Evolutionary conservation across 2,329 filamentous ascomycete genomes (phyloP), one percentile per base, ranked within the genome.

Genomic region (Aureobasidium sp.): DNA sequence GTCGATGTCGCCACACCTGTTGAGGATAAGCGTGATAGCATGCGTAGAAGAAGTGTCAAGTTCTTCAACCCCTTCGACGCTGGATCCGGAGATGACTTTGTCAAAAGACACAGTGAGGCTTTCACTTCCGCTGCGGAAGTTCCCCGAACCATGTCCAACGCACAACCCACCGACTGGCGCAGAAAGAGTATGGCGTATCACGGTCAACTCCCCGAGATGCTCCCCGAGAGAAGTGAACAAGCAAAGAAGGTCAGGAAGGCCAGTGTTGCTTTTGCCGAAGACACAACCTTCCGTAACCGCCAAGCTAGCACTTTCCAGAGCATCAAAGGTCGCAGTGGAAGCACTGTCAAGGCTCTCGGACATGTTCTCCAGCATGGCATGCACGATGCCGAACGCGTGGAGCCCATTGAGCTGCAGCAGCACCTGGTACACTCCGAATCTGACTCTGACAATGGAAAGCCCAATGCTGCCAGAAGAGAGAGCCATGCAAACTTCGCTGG

Each of bases 31-130:
- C 6, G 31, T 5, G 51, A 55, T 37, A 55, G 25, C 8, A 57
- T 45, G 41, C 53, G 53, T 27, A 45, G 44, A 59, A 48, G 44
- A 48, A 59, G 55, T 42, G 55, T 48, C 29, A 59, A 48, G 20
- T 59, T 47, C 7, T 47, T 48, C 31, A 59, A 59, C n/a, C 55
- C 55, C 25, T 59, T 59, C 44, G 44, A 59, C 22, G 15, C 14
- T 1, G 53, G 36, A 2, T 7, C 41, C 8, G 55, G 39, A 22
- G 44, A 47, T 9, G 39, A 59, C 8, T 47, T 47, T 29, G 55
- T 25, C 5, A 48, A 59, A 22, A 17, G 36, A 29, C 29, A 57
- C 29, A n/a, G n/a, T 17, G 6, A n/a, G 20, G 55, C 55, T n/a
- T 59, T 37, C 22, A 20, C 55, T 17, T 15, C 55, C 2, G 55